These are phyloP conservation scores for Fomitopsis schrenkii DNA, from an alignment of 1,284 basidiomycete genomes.

Conservation along the genomic window DNA sequence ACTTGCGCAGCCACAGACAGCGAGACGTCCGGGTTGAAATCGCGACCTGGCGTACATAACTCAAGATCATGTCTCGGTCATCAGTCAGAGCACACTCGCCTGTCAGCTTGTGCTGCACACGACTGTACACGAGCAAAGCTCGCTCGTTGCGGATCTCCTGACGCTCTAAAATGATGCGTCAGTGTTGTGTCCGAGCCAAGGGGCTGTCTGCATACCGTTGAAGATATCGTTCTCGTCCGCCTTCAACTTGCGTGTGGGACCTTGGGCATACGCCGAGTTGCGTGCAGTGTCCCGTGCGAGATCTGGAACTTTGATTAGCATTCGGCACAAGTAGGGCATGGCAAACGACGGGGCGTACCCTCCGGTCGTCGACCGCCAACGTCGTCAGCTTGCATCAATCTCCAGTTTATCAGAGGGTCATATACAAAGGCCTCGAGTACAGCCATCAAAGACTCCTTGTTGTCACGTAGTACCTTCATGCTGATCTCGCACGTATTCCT, in stretches of 20 bases:
- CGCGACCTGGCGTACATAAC: conserved; percentile 53
- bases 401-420: conserved; percentile 88
- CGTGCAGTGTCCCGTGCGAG: conserved; percentile 47
- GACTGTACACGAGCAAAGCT: conserved; percentile 87
- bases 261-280: conserved; percentile 70
- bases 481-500: conserved; percentile 95
- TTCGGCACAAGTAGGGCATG: conserved; percentile 17
- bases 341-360: conserved; percentile 36
- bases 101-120: conserved; percentile 91
- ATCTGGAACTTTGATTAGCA: not conserved
- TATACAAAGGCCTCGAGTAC: conserved; percentile 95
- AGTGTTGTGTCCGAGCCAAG: conserved; percentile 5
- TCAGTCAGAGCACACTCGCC: conserved; percentile 41
- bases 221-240: conserved; percentile 83
- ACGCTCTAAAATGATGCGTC: conserved; percentile 39
- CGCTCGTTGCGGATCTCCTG: conserved; percentile 90
- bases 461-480: conserved; percentile 94
- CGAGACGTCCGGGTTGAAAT: conserved; percentile 81
- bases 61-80: not conserved
- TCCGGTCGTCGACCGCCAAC: conserved; percentile 58
- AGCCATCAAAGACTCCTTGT: conserved; percentile 97
- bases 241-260: conserved; percentile 67
- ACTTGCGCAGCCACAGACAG: conserved; percentile 80
- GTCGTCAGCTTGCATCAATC: conserved; percentile 69
- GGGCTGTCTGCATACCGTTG: conserved; percentile 46